These are phyloP conservation scores for Brassica incana DNA, from an alignment of 345 rosid genomes.

Conservation along the genomic window DNA sequence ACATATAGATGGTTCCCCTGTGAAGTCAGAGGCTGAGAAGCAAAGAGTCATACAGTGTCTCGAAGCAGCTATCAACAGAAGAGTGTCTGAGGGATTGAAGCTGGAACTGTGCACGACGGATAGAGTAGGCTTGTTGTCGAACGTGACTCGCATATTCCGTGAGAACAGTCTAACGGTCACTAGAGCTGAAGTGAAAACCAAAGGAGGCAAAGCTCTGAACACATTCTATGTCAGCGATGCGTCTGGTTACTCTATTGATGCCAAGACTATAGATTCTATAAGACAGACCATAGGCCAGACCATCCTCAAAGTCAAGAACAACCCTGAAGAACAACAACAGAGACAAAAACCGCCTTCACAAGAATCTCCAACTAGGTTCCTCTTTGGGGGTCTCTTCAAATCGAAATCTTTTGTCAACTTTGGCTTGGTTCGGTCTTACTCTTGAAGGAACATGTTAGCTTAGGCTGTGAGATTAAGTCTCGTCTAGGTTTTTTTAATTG, in stretches of 20 bases:
- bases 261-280: conserved; percentile 72
- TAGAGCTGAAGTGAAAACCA: conserved; percentile 88
- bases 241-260: conserved; percentile 67
- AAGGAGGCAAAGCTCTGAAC: conserved; percentile 76
- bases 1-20: conserved; percentile 89
- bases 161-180: conserved; percentile 84
- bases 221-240: conserved; percentile 89
- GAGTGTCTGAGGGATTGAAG: conserved; percentile 95
- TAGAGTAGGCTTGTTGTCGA: conserved; percentile 77
- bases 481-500: conserved; percentile 15
- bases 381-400: conserved; percentile 84
- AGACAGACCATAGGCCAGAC: conserved; percentile 78
- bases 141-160: conserved; percentile 88
- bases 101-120: conserved; percentile 81
- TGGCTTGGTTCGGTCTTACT: conserved; percentile 80
- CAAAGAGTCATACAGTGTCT: conserved; percentile 82
- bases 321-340: conserved; percentile 48
- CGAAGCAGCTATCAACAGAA: conserved; percentile 89
- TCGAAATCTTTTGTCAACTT: conserved; percentile 88
- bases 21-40: conserved; percentile 78
- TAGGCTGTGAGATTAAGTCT: conserved; percentile 20
- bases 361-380: conserved; percentile 75
- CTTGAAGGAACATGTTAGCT: conserved; percentile 42
- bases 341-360: conserved; percentile 51
- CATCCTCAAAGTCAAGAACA: conserved; percentile 79